These are phyloP conservation scores for Hymenoscyphus fraxineus DNA, from an alignment of 2,329 filamentous ascomycete genomes.

Conservation along the genomic window DNA sequence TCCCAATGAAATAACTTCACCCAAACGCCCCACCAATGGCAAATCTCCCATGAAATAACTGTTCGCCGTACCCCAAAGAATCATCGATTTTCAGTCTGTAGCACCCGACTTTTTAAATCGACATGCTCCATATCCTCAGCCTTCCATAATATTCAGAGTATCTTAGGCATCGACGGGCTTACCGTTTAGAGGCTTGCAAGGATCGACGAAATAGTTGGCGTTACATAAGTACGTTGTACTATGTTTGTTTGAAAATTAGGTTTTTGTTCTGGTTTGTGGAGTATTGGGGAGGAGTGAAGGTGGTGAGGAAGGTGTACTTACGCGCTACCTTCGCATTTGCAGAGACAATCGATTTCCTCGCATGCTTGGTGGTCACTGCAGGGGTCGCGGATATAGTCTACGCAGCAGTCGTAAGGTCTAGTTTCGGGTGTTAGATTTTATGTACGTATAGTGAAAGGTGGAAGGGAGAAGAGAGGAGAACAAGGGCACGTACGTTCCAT, in stretches of 20 bases:
- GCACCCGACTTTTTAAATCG: no score
- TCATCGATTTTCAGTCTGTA: no score
- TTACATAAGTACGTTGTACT: slow-evolving; percentile 10
- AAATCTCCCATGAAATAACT: no score
- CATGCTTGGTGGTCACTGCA: slow-evolving; percentile 11
- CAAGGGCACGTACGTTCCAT: slow-evolving; percentile 8
- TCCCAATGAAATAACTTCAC: no score
- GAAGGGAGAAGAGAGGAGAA: no score
- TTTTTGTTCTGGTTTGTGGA: background rate
- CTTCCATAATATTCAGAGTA: no score
- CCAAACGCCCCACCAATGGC: no score
- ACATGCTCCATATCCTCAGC: no score
- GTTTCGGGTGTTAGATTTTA: background rate
- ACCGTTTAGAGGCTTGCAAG: background rate
- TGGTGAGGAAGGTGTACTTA: background rate
- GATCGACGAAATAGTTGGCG: slow-evolving; percentile 8
- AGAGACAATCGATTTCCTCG: slow-evolving; percentile 6
- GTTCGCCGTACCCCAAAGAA: no score
- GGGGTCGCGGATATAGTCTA: slow-evolving; percentile 9
- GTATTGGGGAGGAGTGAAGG: background rate
- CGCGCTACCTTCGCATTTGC: slow-evolving; percentile 2
- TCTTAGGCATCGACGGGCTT: no score
- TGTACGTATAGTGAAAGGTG: background rate
- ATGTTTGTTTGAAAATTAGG: background rate
- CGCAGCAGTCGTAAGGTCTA: slow-evolving; percentile 10